phyloP scores from a whole-genome alignment of 2,329 filamentous ascomycete species.

The Scytalidium lignicola region DNA sequence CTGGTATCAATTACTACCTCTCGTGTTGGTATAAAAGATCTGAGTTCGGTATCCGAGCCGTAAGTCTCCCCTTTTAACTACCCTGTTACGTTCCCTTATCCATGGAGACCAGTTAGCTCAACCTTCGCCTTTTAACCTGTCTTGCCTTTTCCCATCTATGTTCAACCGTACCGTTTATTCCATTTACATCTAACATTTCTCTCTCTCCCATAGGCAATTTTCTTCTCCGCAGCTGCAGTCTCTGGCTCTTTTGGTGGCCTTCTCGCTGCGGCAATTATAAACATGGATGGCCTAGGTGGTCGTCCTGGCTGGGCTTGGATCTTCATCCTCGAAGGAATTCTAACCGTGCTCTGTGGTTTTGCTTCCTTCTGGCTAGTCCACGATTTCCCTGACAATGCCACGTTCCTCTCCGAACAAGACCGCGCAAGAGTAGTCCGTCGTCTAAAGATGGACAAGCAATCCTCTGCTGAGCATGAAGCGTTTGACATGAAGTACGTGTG shows the following conservation, averaged over 20 bases:
- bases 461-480: constrained; percentile 67
- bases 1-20: constrained; percentile 74
- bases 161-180: too few relatives aligned
- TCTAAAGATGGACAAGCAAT: constrained; percentile 66
- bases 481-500: constrained; percentile 71
- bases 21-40: constrained; percentile 78
- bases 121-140: too few relatives aligned
- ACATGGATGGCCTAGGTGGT: constrained; percentile 60
- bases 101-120: too few relatives aligned
- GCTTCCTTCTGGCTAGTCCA: constrained; percentile 73
- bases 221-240: constrained; percentile 78
- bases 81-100: background rate
- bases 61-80: constrained; percentile 20
- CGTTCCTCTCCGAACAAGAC: constrained; percentile 65
- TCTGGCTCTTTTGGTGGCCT: constrained; percentile 75
- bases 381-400: constrained; percentile 75
- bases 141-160: too few relatives aligned
- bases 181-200: constrained; percentile 1
- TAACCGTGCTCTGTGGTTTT: constrained; percentile 64
- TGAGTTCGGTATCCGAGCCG: constrained; percentile 73
- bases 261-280: constrained; percentile 64
- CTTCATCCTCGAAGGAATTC: constrained; percentile 64
- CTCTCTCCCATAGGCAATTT: constrained; percentile 49
- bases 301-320: constrained; percentile 59
- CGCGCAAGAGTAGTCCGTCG: constrained; percentile 67